Evolutionary conservation across 202 grass and related monocot genomes (phyloP).

Genomic region (Schoenoplectus tabernaemontani): DNA sequence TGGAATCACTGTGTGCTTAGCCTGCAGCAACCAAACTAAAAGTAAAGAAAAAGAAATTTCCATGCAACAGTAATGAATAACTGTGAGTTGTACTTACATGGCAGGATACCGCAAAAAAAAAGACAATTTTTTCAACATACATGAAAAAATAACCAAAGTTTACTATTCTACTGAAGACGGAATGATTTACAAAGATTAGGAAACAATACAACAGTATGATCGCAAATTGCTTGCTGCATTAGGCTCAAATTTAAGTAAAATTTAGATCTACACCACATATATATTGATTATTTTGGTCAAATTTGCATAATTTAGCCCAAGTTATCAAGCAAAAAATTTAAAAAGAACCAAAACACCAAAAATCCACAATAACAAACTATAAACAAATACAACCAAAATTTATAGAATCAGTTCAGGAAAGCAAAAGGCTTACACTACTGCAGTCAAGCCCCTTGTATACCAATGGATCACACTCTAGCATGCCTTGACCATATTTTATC

Average conservation of each 20-base stretch:
- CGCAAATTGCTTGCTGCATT: neutral
- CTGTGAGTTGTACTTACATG: neutral
- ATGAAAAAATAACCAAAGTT: neutral
- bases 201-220: neutral
- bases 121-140: neutral
- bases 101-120: neutral
- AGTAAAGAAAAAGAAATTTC: neutral
- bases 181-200: neutral
- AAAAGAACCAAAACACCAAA: neutral
- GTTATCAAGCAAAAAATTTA: too few species aligned
- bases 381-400: neutral
- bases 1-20: slow-evolving; percentile 71
- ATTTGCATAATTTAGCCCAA: neutral
- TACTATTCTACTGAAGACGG: neutral
- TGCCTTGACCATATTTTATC: slow-evolving; percentile 56
- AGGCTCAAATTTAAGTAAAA: neutral
- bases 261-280: neutral
- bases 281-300: neutral
- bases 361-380: neutral
- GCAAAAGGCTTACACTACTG: slow-evolving; percentile 60
- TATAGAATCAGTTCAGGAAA: slow-evolving; percentile 18
- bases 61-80: neutral
- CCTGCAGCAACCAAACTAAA: slow-evolving; percentile 42
- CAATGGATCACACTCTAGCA: slow-evolving; percentile 84
- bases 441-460: slow-evolving; percentile 57